Evolutionary conservation across 75 land plant genomes (phyloP), one percentile per base, ranked within the genome.

Genomic region (Isoetes taiwanensis): DNA sequence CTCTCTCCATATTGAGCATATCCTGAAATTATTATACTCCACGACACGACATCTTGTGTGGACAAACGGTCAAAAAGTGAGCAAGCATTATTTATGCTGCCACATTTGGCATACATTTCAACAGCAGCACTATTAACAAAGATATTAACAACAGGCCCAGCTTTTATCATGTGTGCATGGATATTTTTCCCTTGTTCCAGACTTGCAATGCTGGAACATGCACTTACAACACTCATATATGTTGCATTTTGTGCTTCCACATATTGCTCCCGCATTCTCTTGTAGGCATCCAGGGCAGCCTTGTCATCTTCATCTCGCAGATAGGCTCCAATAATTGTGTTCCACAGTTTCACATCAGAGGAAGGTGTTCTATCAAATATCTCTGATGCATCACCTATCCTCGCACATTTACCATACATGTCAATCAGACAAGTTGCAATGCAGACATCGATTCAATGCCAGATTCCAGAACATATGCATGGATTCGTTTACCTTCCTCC

Each of bases 1-100:
- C n/a, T n/a, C 54, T 69, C 62, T 41, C 74, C 82, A 46, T 34
- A 52, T 30, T 64, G 54, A 41, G 78, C 81, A 39, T 75, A 43
- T 0, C 73, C 76, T 28, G 65, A 54, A 52, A 82, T 69, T 19
- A 82, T 6, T 0, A 79, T 69, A 34, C 78, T 82, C 85, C 85
- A 82, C 0, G 82, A 75, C 0, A 24, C 56, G 10, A 59, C 20
- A 54, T 80, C 73, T 25, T 72, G 72, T 16, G 50, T 19, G 43
- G 64, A 14, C 0, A 82, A 66, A 59, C 59, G 54, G 19, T 79
- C 79, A 54, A 82, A 79, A 74, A 79, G 65, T 41, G 56, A 41
- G 33, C 53, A 31, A 4, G 65, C 79, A 32, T 67, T 56, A 3
- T 29, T 29, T 5, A 72, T 12, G 5, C 41, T 55, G 3, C 73